Evolutionary conservation across 208 protist species (phyloP).

Genomic region (Herpetomonas muscarum): DNA sequence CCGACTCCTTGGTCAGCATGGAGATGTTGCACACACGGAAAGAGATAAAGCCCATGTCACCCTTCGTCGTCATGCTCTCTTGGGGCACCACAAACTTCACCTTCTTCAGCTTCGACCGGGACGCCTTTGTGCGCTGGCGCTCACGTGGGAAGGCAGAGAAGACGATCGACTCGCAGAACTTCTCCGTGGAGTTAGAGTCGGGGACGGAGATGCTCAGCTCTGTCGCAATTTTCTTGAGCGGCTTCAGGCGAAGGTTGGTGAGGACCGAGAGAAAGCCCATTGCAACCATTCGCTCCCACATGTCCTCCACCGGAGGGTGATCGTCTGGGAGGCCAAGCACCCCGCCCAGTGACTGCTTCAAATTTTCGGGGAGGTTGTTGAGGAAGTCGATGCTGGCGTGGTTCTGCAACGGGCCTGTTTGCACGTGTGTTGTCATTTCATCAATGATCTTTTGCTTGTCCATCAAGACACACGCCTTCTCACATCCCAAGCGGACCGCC

Average conservation of each 20-base stretch:
- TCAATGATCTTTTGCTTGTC: conserved; percentile 89
- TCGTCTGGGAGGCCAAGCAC: conserved; percentile 77
- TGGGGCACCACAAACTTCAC: conserved; percentile 79
- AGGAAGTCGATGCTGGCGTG: conserved; percentile 83
- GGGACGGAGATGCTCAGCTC: conserved; percentile 71
- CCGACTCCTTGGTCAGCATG: conserved; percentile 77
- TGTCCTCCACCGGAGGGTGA: conserved; percentile 74
- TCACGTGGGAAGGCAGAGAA: conserved; percentile 86
- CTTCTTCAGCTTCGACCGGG: conserved; percentile 70
- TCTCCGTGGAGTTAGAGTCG: conserved; percentile 83
- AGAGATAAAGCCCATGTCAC: conserved; percentile 90
- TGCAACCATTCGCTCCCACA: conserved; percentile 90
- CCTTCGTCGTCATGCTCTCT: conserved; percentile 65
- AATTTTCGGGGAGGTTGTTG: conserved; percentile 73
- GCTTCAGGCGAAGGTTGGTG: conserved; percentile 84
- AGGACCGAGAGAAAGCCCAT: conserved; percentile 87
- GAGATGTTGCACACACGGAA: conserved; percentile 89
- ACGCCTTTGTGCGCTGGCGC: conserved; percentile 65
- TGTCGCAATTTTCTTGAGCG: conserved; percentile 82
- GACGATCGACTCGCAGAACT: conserved; percentile 86
- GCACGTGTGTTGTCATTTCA: conserved; percentile 77
- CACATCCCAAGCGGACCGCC: conserved; percentile 75
- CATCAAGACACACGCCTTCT: conserved; percentile 85
- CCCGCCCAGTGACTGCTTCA: conserved; percentile 62
- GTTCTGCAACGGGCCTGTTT: conserved; percentile 67